Evolutionary conservation across 257 asterid species (phyloP), one percentile per base, ranked within the genome.

Genomic region (Galeopsis tetrahit): DNA sequence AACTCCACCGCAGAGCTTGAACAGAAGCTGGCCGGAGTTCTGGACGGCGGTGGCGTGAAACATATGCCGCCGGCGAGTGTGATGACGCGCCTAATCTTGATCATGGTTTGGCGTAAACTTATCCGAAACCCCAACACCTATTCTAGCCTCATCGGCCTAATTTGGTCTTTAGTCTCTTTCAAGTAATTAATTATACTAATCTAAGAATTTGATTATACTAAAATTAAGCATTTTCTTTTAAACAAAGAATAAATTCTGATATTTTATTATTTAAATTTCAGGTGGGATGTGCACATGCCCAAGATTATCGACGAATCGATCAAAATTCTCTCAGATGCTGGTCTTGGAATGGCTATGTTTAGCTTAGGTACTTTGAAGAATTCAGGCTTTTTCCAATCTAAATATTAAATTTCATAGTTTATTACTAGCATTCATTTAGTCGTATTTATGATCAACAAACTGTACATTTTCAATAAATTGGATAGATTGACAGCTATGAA

Each of bases 51-150:
- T 0, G 68, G 57, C 69, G 86, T 74, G 3, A 92, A 95, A 80
- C 92, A 85, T 1, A 89, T 95, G 99, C 99, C 99, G 3, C 99
- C 99, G 21, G 85, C 99, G 0, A 92, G 99, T n/a, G 99, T 95
- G 6, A 92, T 95, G 96, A 95, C 98, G 0, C 89, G 99, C 34
- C 90, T 95, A 6, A 95, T 95, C 74, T 73, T 95, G 82, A 95
- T 92, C 69, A 95, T 95, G 99, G 99, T 95, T 28, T 95, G 99
- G 99, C 97, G 99, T 21, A 95, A 92, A 70, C 99, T 95, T 71
- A 92, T 95, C 75, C 86, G 99, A 3, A 95, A 95, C 74, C 99
- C 98, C 36, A 95, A 92, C 88, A 92, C 99, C 7, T 95, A 95
- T 71, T 95, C 99, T 6, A 92, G 98, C 81, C 97, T 95, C 79